Evolutionary conservation across 257 asterid species (phyloP).

Genomic region (Craterostigma plantagineum): DNA sequence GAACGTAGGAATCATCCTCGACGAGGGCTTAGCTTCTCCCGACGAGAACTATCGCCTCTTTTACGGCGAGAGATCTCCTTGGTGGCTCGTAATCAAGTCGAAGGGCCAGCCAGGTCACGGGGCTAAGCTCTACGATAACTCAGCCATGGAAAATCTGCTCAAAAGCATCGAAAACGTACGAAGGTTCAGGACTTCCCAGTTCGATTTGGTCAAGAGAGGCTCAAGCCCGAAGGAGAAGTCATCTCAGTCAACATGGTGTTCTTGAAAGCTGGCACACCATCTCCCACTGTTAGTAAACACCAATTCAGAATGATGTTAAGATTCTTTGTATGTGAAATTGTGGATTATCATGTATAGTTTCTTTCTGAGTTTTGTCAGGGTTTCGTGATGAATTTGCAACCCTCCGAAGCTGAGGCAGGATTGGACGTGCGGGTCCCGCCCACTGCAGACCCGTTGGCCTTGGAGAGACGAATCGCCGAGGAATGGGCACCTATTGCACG

Average conservation of each 20-base stretch:
- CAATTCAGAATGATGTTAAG: no score
- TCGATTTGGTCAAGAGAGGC: slow-evolving; percentile 67
- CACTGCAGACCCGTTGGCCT: slow-evolving; percentile 47
- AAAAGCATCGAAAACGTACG: slow-evolving; percentile 70
- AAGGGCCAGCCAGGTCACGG: slow-evolving; percentile 92
- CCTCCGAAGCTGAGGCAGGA: slow-evolving; percentile 97
- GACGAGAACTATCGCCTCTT: slow-evolving; percentile 47
- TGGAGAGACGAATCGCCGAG: slow-evolving; percentile 77
- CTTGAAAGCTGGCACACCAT: slow-evolving; percentile 84
- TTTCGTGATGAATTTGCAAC: slow-evolving; percentile 93
- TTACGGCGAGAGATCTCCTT: slow-evolving; percentile 72
- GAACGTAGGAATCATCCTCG: slow-evolving; percentile 84
- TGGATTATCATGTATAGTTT: background rate
- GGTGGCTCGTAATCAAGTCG: slow-evolving; percentile 85
- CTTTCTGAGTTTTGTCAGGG: slow-evolving; percentile 44
- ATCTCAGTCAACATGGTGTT: slow-evolving; percentile 78
- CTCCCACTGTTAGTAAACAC: slow-evolving; percentile 52
- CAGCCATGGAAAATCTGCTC: slow-evolving; percentile 84
- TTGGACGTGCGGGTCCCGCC: slow-evolving; percentile 94
- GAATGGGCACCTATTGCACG: slow-evolving; percentile 95
- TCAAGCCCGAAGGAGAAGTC: slow-evolving; percentile 75
- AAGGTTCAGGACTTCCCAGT: slow-evolving; percentile 75
- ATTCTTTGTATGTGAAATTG: no score
- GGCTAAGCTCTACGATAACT: slow-evolving; percentile 77
- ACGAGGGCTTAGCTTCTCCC: slow-evolving; percentile 81